Evolutionary conservation across 345 rosid species (phyloP).

Genomic region (Combretum micranthum): DNA sequence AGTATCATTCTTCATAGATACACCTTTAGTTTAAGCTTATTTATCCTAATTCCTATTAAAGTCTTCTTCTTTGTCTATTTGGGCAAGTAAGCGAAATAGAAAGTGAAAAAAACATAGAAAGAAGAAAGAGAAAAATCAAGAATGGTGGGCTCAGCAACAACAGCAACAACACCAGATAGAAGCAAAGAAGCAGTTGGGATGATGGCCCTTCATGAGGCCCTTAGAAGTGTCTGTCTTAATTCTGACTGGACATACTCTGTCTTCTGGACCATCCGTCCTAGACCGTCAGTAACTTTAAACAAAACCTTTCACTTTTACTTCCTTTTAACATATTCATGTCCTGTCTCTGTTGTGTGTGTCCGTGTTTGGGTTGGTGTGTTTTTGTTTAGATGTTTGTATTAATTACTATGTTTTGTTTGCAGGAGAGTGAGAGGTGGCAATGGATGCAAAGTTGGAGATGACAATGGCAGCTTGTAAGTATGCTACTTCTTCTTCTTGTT

Average conservation of each 20-base stretch:
- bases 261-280: conserved; percentile 99
- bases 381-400: conserved; percentile 5
- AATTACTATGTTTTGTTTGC: conserved; percentile 20
- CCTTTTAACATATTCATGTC: conserved; percentile 9
- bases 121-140: conserved; percentile 17
- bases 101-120: conserved; percentile 3
- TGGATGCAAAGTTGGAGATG: conserved; percentile 98
- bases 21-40: too few relatives aligned
- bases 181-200: conserved; percentile 99
- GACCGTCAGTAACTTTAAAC: conserved; percentile 50
- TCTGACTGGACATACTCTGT: conserved; percentile 99
- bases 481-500: conserved; percentile 5
- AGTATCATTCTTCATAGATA: neutral
- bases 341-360: conserved; percentile 16
- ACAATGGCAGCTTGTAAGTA: conserved; percentile 97
- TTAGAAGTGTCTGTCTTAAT: conserved; percentile 92
- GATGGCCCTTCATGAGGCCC: conserved; percentile 99
- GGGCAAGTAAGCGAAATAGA: neutral
- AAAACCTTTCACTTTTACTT: conserved; percentile 13
- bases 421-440: conserved; percentile 97
- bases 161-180: conserved; percentile 74
- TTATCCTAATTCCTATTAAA: conserved; percentile 3
- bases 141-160: conserved; percentile 97
- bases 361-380: too few relatives aligned
- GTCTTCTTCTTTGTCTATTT: conserved; percentile 23